Conservation (phyloP, 495 filamentous ascomycete genomes). For the Recurvomyces mirabilis region DNA sequence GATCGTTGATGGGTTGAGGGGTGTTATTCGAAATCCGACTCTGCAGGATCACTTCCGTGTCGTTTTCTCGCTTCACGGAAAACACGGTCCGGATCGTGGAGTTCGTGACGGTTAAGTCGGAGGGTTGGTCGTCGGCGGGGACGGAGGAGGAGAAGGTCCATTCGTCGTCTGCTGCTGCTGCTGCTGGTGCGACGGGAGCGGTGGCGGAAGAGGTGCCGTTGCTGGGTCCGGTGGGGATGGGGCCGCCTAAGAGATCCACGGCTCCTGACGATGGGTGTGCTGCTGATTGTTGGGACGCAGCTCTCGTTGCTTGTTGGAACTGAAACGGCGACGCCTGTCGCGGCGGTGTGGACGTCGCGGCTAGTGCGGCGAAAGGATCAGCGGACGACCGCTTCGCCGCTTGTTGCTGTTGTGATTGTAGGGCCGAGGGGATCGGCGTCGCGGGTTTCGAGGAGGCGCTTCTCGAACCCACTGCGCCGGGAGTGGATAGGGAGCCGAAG, state of each 20-base stretch:
- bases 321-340: constrained; percentile 33
- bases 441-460: constrained; percentile 25
- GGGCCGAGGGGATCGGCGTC: constrained; percentile 24
- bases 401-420: constrained; percentile 29
- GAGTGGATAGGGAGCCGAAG: constrained; percentile 20
- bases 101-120: constrained; percentile 51
- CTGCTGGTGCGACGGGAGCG: constrained; percentile 24
- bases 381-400: constrained; percentile 33
- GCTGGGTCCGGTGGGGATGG: constrained; percentile 1
- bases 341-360: constrained; percentile 24
- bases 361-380: constrained; percentile 32
- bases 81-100: constrained; percentile 46
- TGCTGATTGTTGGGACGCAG: constrained; percentile 14
- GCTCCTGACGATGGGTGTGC: constrained; percentile 24
- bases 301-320: constrained; percentile 30
- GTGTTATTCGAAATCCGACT: constrained; percentile 70
- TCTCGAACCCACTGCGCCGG: no score
- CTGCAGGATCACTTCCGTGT: constrained; percentile 44
- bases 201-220: constrained; percentile 19
- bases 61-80: constrained; percentile 32
- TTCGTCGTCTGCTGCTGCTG: constrained; percentile 56
- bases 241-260: constrained; percentile 16
- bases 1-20: constrained; percentile 55
- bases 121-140: constrained; percentile 53
- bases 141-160: constrained; percentile 89